phyloP scores from a whole-genome alignment of 345 rosid genomes.

The Sapria himalayana region DNA sequence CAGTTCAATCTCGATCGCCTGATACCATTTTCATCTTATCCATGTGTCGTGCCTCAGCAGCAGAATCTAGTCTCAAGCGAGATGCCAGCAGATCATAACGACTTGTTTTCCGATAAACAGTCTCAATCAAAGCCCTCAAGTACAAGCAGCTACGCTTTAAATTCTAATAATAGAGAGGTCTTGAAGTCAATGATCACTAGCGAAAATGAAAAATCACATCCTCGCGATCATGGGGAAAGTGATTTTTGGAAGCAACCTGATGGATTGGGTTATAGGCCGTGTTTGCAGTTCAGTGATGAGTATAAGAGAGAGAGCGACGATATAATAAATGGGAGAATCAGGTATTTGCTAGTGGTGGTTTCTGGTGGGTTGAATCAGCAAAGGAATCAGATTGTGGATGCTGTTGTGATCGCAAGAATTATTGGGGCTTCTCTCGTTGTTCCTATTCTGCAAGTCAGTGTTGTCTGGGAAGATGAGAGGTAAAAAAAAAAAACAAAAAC shows the following conservation, averaged over 20 bases:
- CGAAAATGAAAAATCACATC: constrained; percentile 4
- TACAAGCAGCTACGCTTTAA: not conserved
- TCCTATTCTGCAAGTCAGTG: constrained; percentile 49
- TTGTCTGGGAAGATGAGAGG: constrained; percentile 63
- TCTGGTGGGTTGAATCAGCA: constrained; percentile 61
- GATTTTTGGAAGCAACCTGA: constrained; percentile 56
- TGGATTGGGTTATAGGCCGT: constrained; percentile 41
- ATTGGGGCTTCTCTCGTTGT: constrained; percentile 57
- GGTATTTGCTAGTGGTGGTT: constrained; percentile 48
- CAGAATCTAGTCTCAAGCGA: constrained; percentile 8
- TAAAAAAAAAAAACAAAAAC: constrained; percentile 5
- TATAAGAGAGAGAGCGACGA: constrained; percentile 25
- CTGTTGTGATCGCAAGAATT: constrained; percentile 55
- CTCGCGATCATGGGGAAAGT: constrained; percentile 19
- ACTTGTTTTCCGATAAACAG: constrained; percentile 3
- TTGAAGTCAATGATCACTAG: constrained; percentile 9
- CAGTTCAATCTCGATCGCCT: constrained; percentile 29
- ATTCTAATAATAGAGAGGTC: constrained; percentile 5
- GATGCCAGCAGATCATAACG: constrained; percentile 4
- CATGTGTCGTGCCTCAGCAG: constrained; percentile 22
- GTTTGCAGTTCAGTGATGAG: constrained; percentile 33
- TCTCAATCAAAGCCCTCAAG: not conserved
- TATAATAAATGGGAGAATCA: constrained; percentile 35
- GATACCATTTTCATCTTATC: constrained; percentile 23
- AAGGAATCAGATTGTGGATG: constrained; percentile 51